Evolutionary conservation across 345 rosid genomes (phyloP), one percentile per base, ranked within the genome.

Genomic region (Sonneratia alba): DNA sequence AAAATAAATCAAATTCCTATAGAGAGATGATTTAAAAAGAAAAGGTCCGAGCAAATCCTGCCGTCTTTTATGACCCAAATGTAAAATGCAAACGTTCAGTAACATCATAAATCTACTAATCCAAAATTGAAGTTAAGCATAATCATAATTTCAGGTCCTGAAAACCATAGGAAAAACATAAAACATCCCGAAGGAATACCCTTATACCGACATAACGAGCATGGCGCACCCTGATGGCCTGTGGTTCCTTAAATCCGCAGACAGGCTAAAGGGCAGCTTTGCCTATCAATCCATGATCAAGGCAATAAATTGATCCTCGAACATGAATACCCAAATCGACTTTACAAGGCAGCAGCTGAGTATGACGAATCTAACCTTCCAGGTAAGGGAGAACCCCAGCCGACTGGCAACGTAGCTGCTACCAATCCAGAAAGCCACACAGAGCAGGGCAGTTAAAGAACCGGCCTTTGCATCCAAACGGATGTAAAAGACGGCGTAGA

Each of bases 391-490:
- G 74, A 80, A 84, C 18, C 86, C 89, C 3, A 88, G 86, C 70
- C 71, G 71, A 40, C 61, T 34, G 6, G 84, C 86, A 19, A 86
- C 40, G 72, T 72, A 68, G 78, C 85, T 71, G 74, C 83, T 76
- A 40, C 77, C 77, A 19, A 82, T 73, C 90, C 86, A 86, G 66
- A 85, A 88, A 45, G 77, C 12, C 72, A 73, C 68, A 64, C 85
- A 86, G 16, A 88, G 74, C 64, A 86, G 62, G 74, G 90, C 87
- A 36, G 87, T 90, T 76, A 88, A 80, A 79, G 78, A 78, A 16
- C 93, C 89, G 45, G 88, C 82, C 83, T 80, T 86, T n/a, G 68
- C 65, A 65, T 88, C 90, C 76, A 85, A 47, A 77, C 80, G 74
- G 70, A 88, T 32, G 62, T 85, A 86, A 71, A 86, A 83, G 42